These are phyloP conservation scores for Boletus bicolor DNA, from an alignment of 768 basidiomycete genomes.

Conservation along the genomic window DNA sequence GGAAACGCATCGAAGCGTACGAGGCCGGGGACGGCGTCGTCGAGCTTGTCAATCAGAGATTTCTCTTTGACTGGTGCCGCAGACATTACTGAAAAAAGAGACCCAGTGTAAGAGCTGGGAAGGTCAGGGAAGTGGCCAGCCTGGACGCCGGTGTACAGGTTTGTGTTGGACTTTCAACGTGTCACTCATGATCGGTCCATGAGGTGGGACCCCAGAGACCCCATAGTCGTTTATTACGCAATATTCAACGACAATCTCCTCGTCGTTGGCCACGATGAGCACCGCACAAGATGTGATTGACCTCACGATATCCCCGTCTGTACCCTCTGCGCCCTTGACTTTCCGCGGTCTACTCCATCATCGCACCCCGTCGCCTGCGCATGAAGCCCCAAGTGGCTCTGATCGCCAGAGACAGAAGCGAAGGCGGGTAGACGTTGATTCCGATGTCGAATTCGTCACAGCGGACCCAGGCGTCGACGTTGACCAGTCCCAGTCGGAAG, in stretches of 20 bases:
- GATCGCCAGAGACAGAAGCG: constrained; percentile 17
- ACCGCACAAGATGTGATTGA: background rate
- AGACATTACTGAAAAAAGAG: constrained; percentile 8
- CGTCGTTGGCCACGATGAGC: constrained; percentile 24
- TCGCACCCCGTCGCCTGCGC: constrained; percentile 2
- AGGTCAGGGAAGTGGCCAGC: background rate
- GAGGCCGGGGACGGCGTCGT: constrained; percentile 54
- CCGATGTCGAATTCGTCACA: background rate
- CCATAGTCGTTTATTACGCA: constrained; percentile 14
- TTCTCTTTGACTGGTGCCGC: constrained; percentile 10
- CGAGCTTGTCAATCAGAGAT: constrained; percentile 59
- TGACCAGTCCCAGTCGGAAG: background rate
- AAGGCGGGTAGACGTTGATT: constrained; percentile 5
- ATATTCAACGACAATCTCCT: constrained; percentile 7
- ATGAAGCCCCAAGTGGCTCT: background rate
- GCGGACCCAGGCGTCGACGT: background rate
- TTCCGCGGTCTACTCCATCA: background rate
- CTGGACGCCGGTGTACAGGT: background rate
- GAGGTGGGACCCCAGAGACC: constrained; percentile 17
- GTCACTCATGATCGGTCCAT: constrained; percentile 1
- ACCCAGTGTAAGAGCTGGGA: background rate
- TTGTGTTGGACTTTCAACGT: constrained; percentile 3
- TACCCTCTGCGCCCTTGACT: background rate
- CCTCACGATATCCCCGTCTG: constrained; percentile 5
- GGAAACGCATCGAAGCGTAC: constrained; percentile 84